Evolutionary conservation across 73 alveolate species (phyloP), one percentile per base, ranked within the genome.

Genomic region (Symbiodinium natans): DNA sequence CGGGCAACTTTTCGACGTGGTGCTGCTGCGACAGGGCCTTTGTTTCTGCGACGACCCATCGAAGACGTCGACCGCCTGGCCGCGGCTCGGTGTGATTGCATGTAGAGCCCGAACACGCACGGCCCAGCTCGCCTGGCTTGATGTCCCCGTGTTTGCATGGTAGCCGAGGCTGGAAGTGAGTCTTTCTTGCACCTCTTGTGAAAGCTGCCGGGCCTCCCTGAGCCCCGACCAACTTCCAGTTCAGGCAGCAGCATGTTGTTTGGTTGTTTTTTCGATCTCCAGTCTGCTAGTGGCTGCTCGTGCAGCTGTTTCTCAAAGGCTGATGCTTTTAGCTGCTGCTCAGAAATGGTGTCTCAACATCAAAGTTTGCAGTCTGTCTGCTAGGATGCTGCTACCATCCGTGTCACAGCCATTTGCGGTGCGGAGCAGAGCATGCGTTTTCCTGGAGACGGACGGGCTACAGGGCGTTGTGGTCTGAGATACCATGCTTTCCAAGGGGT

Each of bases 1-100:
- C n/a, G 98, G 92, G 46, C 90, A 77, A 71, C 92, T 74, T 25
- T 92, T 92, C 71, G 98, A 92, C 68, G 98, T 52, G 39, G 98
- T 92, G 42, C 83, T 92, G 43, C 92, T 92, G 33, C 98, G 98
- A 15, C 98, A 92, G 92, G 98, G 98, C 83, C 68, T 92, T 2
- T 92, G 98, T 92, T 92, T 92, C 38, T 92, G 98, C 17, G 98
- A 92, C 83, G 98, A 92, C 68, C 98, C 98, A 2, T 92, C 98
- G 52, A 92, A 92, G 63, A 84, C 82, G 71, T 85, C 92, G 68
- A 77, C 59, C 40, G 56, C 98, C 2, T 92, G 98, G 98, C 98
- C 98, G 97, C 54, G 5, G 39, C 40, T 54, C 42, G 48, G 41
- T 36, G 33, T 33, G 83, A 46, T 46, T 13, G 59, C 59, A 46